Evolutionary conservation across 805 yeast genomes (phyloP).

Genomic region (Spathaspora passalidarum): DNA sequence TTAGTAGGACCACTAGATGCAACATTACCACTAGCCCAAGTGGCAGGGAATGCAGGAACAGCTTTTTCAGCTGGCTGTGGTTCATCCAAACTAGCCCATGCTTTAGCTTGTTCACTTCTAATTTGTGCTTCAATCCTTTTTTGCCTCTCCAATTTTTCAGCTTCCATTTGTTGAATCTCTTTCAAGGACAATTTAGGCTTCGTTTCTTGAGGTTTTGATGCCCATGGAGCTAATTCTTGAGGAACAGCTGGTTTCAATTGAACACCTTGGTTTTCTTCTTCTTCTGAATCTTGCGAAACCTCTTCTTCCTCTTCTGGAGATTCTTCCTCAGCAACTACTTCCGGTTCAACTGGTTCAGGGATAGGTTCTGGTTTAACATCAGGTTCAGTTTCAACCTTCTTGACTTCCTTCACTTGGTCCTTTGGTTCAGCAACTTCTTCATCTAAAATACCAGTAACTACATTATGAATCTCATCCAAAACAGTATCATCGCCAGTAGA

Average conservation of each 20-base stretch:
- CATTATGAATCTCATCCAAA: constrained; percentile 38
- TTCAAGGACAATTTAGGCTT: constrained; percentile 45
- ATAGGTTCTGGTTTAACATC: constrained; percentile 1
- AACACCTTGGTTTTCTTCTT: constrained; percentile 9
- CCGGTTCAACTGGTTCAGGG: constrained; percentile 1
- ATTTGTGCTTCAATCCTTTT: constrained; percentile 36
- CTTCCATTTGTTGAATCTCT: constrained; percentile 51
- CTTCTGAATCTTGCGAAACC: neutral
- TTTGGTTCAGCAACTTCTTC: constrained; percentile 21
- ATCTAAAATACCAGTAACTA: constrained; percentile 38
- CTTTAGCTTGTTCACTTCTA: constrained; percentile 24
- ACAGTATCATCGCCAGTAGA: constrained; percentile 22
- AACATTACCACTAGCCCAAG: constrained; percentile 37
- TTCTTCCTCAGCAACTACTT: constrained; percentile 1
- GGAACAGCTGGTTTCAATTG: constrained; percentile 10
- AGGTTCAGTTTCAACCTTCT: constrained; percentile 1
- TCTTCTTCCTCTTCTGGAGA: neutral
- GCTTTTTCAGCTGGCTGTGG: constrained; percentile 14
- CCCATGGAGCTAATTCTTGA: constrained; percentile 54
- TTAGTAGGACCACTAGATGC: constrained; percentile 22
- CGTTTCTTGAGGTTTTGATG: constrained; percentile 22
- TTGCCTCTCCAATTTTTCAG: constrained; percentile 38
- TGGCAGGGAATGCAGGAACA: constrained; percentile 34
- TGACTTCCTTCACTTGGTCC: constrained; percentile 6
- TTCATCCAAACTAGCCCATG: constrained; percentile 20